Evolutionary conservation across 352 stramenopile species (phyloP).

Genomic region (Saprolegnia parasitica): DNA sequence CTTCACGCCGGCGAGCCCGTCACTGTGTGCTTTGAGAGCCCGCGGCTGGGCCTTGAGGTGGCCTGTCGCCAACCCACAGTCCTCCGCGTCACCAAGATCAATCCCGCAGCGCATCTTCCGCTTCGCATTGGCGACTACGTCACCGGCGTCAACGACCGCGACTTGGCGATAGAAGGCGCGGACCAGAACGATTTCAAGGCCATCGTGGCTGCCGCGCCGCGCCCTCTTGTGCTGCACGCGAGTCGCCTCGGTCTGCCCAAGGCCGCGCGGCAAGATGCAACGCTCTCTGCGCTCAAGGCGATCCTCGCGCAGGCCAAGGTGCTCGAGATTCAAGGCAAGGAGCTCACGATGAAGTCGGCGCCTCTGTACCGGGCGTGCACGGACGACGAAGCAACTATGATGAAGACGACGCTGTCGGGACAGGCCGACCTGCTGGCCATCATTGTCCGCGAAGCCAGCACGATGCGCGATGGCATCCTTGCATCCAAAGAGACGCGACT

Average conservation of each 20-base stretch:
- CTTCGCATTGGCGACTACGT: conserved; percentile 11
- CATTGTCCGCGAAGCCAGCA: neutral
- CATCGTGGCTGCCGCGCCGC: neutral
- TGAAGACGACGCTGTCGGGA: neutral
- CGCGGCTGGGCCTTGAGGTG: neutral
- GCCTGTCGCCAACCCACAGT: neutral
- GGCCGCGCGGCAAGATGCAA: neutral
- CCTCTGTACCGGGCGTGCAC: neutral
- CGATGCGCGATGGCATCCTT: neutral
- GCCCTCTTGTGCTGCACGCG: conserved; percentile 1
- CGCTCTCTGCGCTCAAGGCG: neutral
- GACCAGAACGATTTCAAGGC: neutral
- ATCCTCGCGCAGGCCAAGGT: neutral
- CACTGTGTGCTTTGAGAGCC: neutral
- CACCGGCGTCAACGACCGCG: conserved; percentile 6
- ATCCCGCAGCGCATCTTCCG: neutral
- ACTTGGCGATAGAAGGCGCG: conserved; percentile 12
- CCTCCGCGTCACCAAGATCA: neutral
- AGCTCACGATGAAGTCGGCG: neutral
- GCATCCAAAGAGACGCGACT: neutral
- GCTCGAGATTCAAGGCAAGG: conserved; percentile 2
- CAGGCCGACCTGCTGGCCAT: neutral
- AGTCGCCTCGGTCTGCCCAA: neutral
- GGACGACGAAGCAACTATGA: neutral
- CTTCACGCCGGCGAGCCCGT: neutral